Evolutionary conservation across 2,329 filamentous ascomycete species (phyloP).

Genomic region (Salinomyces thailandicus): DNA sequence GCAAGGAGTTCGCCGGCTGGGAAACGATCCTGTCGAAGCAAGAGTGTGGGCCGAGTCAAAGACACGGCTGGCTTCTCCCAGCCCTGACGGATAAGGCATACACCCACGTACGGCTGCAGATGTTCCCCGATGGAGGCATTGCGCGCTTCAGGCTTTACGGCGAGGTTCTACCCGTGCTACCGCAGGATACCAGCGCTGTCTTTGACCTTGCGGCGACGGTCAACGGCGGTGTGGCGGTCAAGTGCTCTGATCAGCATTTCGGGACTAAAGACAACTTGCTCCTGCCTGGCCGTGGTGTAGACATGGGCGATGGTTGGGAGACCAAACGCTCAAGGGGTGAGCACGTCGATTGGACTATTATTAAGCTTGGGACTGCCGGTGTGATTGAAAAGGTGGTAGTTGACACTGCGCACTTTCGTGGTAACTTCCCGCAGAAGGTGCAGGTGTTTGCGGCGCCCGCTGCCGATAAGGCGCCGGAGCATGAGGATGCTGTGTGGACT

Average conservation of each 20-base stretch:
- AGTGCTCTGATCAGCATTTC: constrained; percentile 76
- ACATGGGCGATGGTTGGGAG: constrained; percentile 87
- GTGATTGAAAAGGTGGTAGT: constrained; percentile 57
- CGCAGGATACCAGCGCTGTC: constrained; percentile 51
- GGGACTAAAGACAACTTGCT: constrained; percentile 71
- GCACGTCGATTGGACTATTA: constrained; percentile 73
- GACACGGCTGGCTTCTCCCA: constrained; percentile 62
- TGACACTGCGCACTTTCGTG: constrained; percentile 73
- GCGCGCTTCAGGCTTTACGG: constrained; percentile 70
- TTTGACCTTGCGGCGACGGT: constrained; percentile 69
- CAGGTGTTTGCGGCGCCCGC: constrained; percentile 50
- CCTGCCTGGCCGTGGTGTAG: constrained; percentile 65
- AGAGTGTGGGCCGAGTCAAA: constrained; percentile 62
- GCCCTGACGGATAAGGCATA: constrained; percentile 51
- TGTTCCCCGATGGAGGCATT: constrained; percentile 80
- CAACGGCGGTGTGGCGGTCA: constrained; percentile 65
- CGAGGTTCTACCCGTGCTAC: constrained; percentile 65
- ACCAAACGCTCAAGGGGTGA: constrained; percentile 62
- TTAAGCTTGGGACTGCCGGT: constrained; percentile 58
- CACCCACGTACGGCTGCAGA: constrained; percentile 69
- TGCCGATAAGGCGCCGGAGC: constrained; percentile 45
- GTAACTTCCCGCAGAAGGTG: constrained; percentile 72
- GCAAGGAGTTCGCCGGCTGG: constrained; percentile 43
- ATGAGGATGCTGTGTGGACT: constrained; percentile 50
- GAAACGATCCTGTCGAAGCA: constrained; percentile 59